These are phyloP conservation scores for Pestalotiopsis fici DNA, from an alignment of 2,329 filamentous ascomycete genomes.

Conservation along the genomic window DNA sequence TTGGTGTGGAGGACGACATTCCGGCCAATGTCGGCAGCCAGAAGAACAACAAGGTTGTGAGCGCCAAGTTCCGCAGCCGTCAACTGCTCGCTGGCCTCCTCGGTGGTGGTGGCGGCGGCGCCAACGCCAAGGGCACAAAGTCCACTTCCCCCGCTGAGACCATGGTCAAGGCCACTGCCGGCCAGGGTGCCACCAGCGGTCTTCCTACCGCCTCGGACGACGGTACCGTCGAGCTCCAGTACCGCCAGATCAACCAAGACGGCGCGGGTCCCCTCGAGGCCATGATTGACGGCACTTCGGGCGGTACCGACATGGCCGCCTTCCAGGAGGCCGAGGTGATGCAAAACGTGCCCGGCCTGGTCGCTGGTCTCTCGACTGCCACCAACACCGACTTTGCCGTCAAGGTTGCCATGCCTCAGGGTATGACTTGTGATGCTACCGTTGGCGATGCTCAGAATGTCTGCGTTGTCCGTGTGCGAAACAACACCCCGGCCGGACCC, in stretches of 20 bases:
- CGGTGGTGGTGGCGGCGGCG: constrained; percentile 28
- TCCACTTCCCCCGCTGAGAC: constrained; percentile 44
- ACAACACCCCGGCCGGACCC: constrained; percentile 61
- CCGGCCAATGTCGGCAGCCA: constrained; percentile 17
- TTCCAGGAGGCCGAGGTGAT: constrained; percentile 62
- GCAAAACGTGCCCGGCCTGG: constrained; percentile 61
- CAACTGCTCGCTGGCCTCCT: constrained; percentile 29
- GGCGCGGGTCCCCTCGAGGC: constrained; percentile 66
- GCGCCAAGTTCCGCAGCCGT: constrained; percentile 22
- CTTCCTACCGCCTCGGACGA: constrained; percentile 63
- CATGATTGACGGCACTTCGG: constrained; percentile 62
- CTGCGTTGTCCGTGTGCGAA: constrained; percentile 66
- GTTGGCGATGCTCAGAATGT: constrained; percentile 62
- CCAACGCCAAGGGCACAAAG: constrained; percentile 43
- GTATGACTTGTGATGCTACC: constrained; percentile 65
- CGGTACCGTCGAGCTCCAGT: constrained; percentile 64
- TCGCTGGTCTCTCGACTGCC: constrained; percentile 59
- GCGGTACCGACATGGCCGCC: constrained; percentile 59
- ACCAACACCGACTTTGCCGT: constrained; percentile 66
- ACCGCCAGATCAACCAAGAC: constrained; percentile 73
- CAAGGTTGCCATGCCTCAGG: constrained; percentile 64
- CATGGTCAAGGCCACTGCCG: constrained; percentile 54
- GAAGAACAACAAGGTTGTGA: constrained; percentile 17
- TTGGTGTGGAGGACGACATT: constrained; percentile 46
- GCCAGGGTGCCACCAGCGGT: constrained; percentile 52